phyloP scores from a whole-genome alignment of 2,329 filamentous ascomycete genomes.

The Leptographium flavum region DNA sequence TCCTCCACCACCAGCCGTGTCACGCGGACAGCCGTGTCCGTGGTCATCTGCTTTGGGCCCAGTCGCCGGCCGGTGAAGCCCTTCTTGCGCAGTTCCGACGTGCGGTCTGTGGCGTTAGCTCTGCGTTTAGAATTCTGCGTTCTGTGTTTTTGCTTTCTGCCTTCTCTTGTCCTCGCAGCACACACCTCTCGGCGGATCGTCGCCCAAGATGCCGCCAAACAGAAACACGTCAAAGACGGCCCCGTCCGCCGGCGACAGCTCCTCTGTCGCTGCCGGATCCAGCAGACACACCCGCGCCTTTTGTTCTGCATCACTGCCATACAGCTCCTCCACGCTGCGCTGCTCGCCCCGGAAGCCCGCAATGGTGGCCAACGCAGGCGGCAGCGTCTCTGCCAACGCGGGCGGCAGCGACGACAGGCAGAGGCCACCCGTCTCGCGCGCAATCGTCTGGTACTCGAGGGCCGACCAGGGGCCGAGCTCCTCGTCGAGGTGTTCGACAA shows the following conservation, averaged over 20 bases:
- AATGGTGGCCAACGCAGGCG: conserved; percentile 36
- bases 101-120: conserved; percentile 51
- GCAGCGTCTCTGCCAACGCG: conserved; percentile 48
- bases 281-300: conserved; percentile 61
- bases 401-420: conserved; percentile 68
- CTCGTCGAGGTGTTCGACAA: conserved; percentile 92
- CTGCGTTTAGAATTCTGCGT: neutral
- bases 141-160: neutral
- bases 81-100: conserved; percentile 87
- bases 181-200: conserved; percentile 81
- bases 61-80: conserved; percentile 79
- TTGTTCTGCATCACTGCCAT: conserved; percentile 49
- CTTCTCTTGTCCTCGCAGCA: neutral
- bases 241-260: conserved; percentile 70
- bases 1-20: conserved; percentile 80
- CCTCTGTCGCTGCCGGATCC: conserved; percentile 70
- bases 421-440: conserved; percentile 67
- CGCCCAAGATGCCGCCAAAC: conserved; percentile 90
- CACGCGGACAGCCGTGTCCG: conserved; percentile 88
- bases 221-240: conserved; percentile 78
- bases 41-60: conserved; percentile 94
- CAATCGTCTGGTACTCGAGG: conserved; percentile 82
- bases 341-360: conserved; percentile 58
- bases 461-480: conserved; percentile 91
- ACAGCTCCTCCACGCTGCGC: conserved; percentile 71